phyloP scores from a whole-genome alignment of 495 filamentous ascomycete species.

The Xylaria sp. region DNA sequence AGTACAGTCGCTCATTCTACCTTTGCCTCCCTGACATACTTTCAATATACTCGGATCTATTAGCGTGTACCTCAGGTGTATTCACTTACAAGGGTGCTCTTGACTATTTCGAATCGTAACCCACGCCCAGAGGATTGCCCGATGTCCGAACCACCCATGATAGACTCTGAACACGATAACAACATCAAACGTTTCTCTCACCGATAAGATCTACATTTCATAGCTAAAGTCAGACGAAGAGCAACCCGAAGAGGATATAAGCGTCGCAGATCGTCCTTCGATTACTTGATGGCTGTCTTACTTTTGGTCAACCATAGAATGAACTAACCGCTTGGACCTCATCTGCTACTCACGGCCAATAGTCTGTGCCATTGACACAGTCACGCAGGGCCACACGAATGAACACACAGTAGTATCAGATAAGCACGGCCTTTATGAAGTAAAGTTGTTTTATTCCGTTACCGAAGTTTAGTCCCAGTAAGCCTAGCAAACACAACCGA shows the following conservation, averaged over 20 bases:
- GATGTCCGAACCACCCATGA: not conserved
- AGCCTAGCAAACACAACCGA: not conserved
- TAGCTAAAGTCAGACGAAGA: not conserved
- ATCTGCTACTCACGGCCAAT: not conserved
- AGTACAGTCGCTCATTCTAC: not conserved
- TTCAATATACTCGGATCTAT: too few relatives aligned
- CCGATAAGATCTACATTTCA: not conserved
- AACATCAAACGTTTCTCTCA: too few relatives aligned
- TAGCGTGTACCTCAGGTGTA: too few relatives aligned
- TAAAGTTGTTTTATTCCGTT: not conserved
- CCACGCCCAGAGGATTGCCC: not conserved
- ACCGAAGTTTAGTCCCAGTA: not conserved
- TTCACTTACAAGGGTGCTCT: too few relatives aligned
- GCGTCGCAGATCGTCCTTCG: not conserved
- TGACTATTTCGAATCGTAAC: too few relatives aligned
- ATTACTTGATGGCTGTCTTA: not conserved
- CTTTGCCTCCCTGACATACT: too few relatives aligned
- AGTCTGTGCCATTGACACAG: not conserved
- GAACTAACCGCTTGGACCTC: not conserved
- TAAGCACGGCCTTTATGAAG: not conserved
- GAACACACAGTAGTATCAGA: not conserved
- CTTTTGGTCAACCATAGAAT: not conserved
- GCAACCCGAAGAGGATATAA: not conserved
- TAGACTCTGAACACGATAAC: not conserved
- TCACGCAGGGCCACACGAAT: too few relatives aligned